Percentiles rank a stretch among this genome's conserved stretches.
These are phyloP conservation scores for Aspergillus ochraceoroseus DNA, from an alignment of 2,329 filamentous ascomycete species.

Conservation along the genomic window DNA sequence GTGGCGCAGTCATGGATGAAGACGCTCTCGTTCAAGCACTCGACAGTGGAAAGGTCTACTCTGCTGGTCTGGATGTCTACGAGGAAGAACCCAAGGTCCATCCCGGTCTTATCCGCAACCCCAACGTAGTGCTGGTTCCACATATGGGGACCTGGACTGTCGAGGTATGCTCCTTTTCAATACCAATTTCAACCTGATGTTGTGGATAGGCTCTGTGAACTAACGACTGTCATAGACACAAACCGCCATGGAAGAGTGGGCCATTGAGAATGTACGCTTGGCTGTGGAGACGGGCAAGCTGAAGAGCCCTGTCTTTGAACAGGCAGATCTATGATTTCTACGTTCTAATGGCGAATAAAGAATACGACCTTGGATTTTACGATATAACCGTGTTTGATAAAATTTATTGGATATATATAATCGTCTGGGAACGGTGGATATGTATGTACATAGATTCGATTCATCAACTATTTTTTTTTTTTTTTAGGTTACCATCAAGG, in stretches of 20 bases:
- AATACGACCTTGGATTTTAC: no score
- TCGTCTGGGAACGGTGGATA: background rate
- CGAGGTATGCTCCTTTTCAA: constrained; percentile 42
- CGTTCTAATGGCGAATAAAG: background rate
- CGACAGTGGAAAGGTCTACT: constrained; percentile 63
- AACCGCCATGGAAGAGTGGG: constrained; percentile 66
- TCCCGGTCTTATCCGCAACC: constrained; percentile 64
- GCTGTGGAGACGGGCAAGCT: constrained; percentile 60
- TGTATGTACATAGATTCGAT: constrained; percentile 3
- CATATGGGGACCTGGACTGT: constrained; percentile 83
- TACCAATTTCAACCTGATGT: background rate
- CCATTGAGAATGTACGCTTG: constrained; percentile 62
- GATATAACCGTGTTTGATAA: no score
- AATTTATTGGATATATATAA: background rate
- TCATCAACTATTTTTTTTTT: background rate
- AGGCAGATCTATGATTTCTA: constrained; percentile 45
- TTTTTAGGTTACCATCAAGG: background rate
- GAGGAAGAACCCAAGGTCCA: constrained; percentile 76
- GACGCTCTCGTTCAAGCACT: constrained; percentile 70
- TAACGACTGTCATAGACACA: constrained; percentile 42
- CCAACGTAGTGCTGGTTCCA: constrained; percentile 68
- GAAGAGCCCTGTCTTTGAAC: constrained; percentile 68
- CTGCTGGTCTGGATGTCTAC: constrained; percentile 73
- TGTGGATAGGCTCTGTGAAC: background rate
- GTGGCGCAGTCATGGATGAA: constrained; percentile 78